These are phyloP conservation scores for Lasiosphaeria hispida DNA, from an alignment of 495 filamentous ascomycete genomes.

Conservation along the genomic window DNA sequence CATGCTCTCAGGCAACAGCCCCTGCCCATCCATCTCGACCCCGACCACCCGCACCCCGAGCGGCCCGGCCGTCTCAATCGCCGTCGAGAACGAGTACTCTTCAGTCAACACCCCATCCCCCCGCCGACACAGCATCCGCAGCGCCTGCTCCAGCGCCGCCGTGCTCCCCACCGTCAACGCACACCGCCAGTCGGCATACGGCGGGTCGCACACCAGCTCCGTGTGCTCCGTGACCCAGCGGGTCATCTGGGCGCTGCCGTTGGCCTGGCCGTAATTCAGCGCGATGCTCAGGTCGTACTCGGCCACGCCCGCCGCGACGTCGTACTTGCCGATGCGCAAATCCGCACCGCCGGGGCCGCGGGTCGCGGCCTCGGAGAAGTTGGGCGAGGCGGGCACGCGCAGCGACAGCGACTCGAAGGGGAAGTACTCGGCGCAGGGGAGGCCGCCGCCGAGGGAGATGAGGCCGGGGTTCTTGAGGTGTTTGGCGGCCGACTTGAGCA, in stretches of 20 bases:
- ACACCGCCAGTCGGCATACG: slow-evolving; percentile 82
- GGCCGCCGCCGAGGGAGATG: slow-evolving; percentile 88
- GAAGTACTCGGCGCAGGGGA: slow-evolving; percentile 87
- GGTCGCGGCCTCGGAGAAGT: slow-evolving; percentile 68
- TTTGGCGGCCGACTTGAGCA: slow-evolving; percentile 72
- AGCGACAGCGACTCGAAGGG: slow-evolving; percentile 52
- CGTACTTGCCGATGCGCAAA: slow-evolving; percentile 76
- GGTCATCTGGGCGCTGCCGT: slow-evolving; percentile 80
- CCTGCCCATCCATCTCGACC: slow-evolving; percentile 75
- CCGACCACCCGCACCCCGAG: slow-evolving; percentile 71
- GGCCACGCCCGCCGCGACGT: slow-evolving; percentile 55
- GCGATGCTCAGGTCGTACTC: slow-evolving; percentile 71
- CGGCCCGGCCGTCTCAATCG: slow-evolving; percentile 76
- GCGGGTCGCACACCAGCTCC: slow-evolving; percentile 70
- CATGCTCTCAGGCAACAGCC: slow-evolving; percentile 63
- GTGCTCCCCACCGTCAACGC: slow-evolving; percentile 75
- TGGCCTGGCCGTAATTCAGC: slow-evolving; percentile 87
- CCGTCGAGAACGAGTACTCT: slow-evolving; percentile 81
- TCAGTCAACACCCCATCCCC: slow-evolving; percentile 76
- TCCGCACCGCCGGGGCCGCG: slow-evolving; percentile 44
- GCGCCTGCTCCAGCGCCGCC: slow-evolving; percentile 68
- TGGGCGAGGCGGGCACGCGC: slow-evolving; percentile 40
- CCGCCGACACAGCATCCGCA: slow-evolving; percentile 73
- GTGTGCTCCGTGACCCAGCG: slow-evolving; percentile 92
- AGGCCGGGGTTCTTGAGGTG: slow-evolving; percentile 67